phyloP scores from a whole-genome alignment of 208 protist genomes.

The Plasmodiophora brassicae region DNA sequence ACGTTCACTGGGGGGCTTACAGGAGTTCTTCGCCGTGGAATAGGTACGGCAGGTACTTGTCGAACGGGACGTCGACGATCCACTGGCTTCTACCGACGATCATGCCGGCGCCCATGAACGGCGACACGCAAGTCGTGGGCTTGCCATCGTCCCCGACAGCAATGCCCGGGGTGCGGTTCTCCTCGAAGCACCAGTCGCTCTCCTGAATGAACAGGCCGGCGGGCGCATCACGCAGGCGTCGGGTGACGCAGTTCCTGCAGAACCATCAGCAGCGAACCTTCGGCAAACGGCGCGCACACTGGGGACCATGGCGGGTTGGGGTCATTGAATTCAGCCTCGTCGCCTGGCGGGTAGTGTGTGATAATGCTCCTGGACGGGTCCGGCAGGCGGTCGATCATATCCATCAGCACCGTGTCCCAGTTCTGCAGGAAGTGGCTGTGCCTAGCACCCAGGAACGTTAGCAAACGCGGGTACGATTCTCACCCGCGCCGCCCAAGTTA shows the following conservation, averaged over 20 bases:
- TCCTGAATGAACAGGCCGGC: not conserved
- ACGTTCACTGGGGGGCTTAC: not conserved
- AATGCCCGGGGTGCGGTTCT: not conserved
- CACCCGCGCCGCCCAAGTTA: not conserved
- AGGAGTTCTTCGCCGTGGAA: constrained; percentile 22
- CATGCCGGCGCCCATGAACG: constrained; percentile 1
- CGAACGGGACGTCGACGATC: not conserved
- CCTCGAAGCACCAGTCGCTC: constrained; percentile 13
- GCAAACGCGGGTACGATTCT: not conserved
- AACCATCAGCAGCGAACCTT: too few species aligned
- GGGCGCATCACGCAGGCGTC: not conserved
- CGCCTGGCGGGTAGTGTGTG: constrained; percentile 16
- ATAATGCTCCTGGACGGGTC: not conserved
- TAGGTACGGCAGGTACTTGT: constrained; percentile 10
- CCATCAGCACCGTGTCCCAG: not conserved
- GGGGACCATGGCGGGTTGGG: not conserved
- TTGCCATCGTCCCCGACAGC: not conserved
- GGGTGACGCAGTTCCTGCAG: not conserved
- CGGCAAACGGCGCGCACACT: too few species aligned
- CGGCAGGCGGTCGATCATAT: not conserved
- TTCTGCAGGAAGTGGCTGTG: constrained; percentile 25
- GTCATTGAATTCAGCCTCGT: not conserved
- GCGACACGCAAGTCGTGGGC: constrained; percentile 18
- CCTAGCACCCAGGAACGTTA: not conserved
- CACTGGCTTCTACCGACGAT: not conserved